Evolutionary conservation across 192 early-diverging fungal species (phyloP), one percentile per base, ranked within the genome.

Genomic region (Glomus cerebriforme): DNA sequence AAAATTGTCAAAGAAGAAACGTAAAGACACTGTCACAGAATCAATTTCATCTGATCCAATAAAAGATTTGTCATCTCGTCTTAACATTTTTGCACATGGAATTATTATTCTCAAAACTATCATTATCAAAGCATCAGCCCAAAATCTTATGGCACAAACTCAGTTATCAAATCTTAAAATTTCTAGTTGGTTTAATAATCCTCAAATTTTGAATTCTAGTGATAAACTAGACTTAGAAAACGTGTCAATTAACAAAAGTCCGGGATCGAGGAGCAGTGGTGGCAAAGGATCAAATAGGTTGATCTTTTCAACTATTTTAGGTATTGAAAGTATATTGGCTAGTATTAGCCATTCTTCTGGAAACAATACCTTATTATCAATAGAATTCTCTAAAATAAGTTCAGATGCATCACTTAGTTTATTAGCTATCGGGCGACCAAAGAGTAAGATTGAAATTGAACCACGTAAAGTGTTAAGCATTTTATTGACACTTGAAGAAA

Each of bases 21-120:
- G 12, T 13, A 77, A 64, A 49, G 62, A 66, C 68, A 24, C 22
- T 26, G 13, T 24, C 49, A 43, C 39, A 2, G 49, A 54, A 19
- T 54, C 49, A 54, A 54, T 54, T 54, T 54, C 49, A 22, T 54
- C 49, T 54, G 49, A 54, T 68, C 17, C 17, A 34, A n/a, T 81
- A 8, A 70, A 81, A 49, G 59, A 58, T 37, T 73, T 87, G 2
- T 63, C 85, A 13, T 76, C 82, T 15, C 73, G 82, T 34, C 77
- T 90, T 7, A 88, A 90, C 59, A 75, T 90, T 7, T 73, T 86
- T 13, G 82, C 83, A 17, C 88, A 88, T 26, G 84, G 81, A 19
- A 81, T 89, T 64, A 65, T 87, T 1, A 69, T 77, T 2, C 35
- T 90, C 37, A 82, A 88, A 49, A 80, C 72, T 0, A 87, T 90